Conservation (phyloP, 2,329 filamentous ascomycete species). For the Volutella citrinella region DNA sequence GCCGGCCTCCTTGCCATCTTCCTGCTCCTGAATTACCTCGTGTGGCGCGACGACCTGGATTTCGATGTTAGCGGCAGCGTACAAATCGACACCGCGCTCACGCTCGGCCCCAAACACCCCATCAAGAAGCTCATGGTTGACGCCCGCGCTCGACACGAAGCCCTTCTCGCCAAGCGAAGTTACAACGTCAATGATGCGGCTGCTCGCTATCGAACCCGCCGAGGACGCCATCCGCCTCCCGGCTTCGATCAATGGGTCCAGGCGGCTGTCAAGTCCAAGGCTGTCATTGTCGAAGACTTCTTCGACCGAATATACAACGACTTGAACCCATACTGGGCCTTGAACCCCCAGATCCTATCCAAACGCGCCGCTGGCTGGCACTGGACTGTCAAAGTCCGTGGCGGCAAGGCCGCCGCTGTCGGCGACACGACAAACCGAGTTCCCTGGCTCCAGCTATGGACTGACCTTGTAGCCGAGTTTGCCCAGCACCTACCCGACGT, state of each 20-base stretch:
- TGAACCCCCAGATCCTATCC: slow-evolving; percentile 41
- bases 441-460: slow-evolving; percentile 47
- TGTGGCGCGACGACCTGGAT: slow-evolving; percentile 27
- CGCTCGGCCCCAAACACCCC: slow-evolving; percentile 38
- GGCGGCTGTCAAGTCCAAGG: slow-evolving; percentile 48
- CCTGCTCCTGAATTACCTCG: slow-evolving; percentile 27
- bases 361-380: slow-evolving; percentile 41
- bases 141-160: slow-evolving; percentile 42
- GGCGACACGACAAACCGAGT: slow-evolving; percentile 41
- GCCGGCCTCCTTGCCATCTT: slow-evolving; percentile 22
- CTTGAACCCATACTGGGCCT: slow-evolving; percentile 57
- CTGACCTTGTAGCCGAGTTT: slow-evolving; percentile 48
- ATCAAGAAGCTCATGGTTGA: slow-evolving; percentile 48
- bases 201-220: slow-evolving; percentile 50
- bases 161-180: slow-evolving; percentile 43
- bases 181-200: slow-evolving; percentile 50
- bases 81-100: slow-evolving; percentile 18
- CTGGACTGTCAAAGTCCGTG: slow-evolving; percentile 46
- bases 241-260: slow-evolving; percentile 61
- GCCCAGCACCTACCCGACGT: slow-evolving; percentile 57
- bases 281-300: slow-evolving; percentile 60
- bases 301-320: slow-evolving; percentile 65
- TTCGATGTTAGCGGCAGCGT: slow-evolving; percentile 23
- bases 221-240: slow-evolving; percentile 60
- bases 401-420: slow-evolving; percentile 37